Base-by-base conservation (phyloP, 805 yeast species). In the Kazachstania martiniae region DNA sequence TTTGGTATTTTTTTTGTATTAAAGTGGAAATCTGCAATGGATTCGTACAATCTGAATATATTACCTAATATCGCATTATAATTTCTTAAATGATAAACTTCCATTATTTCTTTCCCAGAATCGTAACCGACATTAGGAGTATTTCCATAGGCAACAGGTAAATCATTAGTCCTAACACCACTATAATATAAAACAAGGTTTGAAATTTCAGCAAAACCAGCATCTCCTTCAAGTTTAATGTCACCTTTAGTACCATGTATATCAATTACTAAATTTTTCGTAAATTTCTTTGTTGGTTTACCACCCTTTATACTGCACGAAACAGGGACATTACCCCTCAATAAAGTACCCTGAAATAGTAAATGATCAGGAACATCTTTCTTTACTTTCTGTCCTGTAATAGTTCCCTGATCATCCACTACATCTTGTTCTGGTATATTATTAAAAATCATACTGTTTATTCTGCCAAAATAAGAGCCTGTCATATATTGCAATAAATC, bases 181-280 rank as follows among this genome's bases (percentile, higher is more conserved):
- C 51, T 48, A 33, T 49, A 53, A 35, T 51, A 53, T 22, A 53
- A 35, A 1, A 51, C 56, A 8, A 53, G 34, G 31, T 51, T 53
- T 5, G 58, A 49, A 9, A 53, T 48, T 30, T 51, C 56, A 1
- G 54, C 53, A 33, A 53, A 53, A n/a, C 58, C 58, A 6, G 56
- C 58, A 32, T 53, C 56, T 27, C 58, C 58, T 36, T 53, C 58
- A 13, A 53, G 36, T 33, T 51, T 53, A 13, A 51, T 33, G 40
- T 53, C 56, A 30, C 58, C 58, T 32, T 46, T 51, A 12, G 58
- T 49, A 13, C 58, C 58, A 35, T 53, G 58, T 21, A 53, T 46
- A 33, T 53, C 56, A 18, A 52, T 49, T n/a, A 53, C 50, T 28
- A 53, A 32, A 34, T 51, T 53, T 36, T 53, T 53, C 18, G 56